These are phyloP conservation scores for Phialocephala sp. DNA, from an alignment of 2,329 filamentous ascomycete species.

Conservation along the genomic window DNA sequence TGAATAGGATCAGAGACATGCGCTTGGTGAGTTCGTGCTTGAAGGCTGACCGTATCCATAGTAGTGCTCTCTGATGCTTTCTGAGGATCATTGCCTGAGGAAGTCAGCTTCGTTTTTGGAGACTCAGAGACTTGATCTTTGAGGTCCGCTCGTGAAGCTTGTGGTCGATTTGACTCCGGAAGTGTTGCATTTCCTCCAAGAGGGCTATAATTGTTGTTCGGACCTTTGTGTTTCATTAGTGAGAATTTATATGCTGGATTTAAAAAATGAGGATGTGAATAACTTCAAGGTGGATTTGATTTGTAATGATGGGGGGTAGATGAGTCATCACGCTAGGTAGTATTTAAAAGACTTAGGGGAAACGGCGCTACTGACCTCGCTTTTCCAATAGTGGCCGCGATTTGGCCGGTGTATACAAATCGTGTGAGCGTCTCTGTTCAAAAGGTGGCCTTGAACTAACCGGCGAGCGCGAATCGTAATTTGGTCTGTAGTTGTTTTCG, in stretches of 20 bases:
- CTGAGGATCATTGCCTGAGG: not conserved
- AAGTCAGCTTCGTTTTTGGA: not conserved
- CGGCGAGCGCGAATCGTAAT: not conserved
- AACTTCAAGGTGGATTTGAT: not conserved
- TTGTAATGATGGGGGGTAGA: constrained; percentile 8
- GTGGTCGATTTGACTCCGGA: not conserved
- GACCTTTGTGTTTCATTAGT: not conserved
- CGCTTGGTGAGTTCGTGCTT: not conserved
- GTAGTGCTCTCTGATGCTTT: not conserved
- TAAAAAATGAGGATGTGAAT: not conserved
- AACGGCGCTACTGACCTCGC: not conserved
- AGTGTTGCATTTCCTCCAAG: not conserved
- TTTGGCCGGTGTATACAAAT: not conserved
- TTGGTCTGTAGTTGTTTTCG: constrained; percentile 6
- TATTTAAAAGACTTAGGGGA: not conserved
- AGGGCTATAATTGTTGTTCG: not conserved
- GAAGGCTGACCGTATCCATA: not conserved
- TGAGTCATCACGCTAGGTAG: not conserved
- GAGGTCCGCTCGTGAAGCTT: not conserved
- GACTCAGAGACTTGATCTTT: not conserved
- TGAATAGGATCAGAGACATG: not conserved
- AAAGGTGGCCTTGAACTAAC: not conserved
- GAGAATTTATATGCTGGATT: not conserved
- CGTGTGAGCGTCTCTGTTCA: not conserved
- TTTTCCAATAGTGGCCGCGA: not conserved